Percentiles rank a stretch among this genome's conserved stretches.
These are phyloP conservation scores for Malbranchea zuffiana DNA, from an alignment of 2,329 filamentous ascomycete genomes.

Conservation along the genomic window DNA sequence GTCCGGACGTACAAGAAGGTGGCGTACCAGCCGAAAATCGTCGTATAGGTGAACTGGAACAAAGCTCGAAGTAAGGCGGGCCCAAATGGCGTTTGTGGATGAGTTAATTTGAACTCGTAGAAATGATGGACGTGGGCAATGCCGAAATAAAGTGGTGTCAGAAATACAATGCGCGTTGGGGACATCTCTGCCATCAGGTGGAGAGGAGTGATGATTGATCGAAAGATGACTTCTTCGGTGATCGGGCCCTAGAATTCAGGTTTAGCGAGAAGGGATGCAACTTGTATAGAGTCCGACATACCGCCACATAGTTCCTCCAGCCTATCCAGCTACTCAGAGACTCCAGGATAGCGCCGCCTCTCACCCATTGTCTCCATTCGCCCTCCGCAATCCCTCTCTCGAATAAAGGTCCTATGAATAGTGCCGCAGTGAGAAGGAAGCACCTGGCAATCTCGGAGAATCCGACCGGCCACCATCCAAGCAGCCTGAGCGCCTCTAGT, in stretches of 20 bases:
- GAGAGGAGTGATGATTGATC: constrained; percentile 72
- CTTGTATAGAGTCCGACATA: constrained; percentile 37
- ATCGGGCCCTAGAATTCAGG: constrained; percentile 54
- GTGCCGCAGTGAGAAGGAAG: constrained; percentile 52
- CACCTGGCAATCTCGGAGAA: constrained; percentile 52
- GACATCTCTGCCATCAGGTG: constrained; percentile 60
- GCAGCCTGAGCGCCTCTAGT: constrained; percentile 51
- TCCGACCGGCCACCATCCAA: constrained; percentile 73
- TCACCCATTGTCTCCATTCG: constrained; percentile 55
- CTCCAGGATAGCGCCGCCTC: constrained; percentile 45
- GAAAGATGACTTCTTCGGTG: constrained; percentile 90
- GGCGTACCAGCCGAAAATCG: constrained; percentile 84
- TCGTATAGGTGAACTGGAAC: constrained; percentile 82
- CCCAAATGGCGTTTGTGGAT: constrained; percentile 56
- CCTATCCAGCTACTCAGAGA: constrained; percentile 63
- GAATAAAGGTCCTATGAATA: constrained; percentile 79
- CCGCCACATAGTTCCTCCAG: constrained; percentile 79
- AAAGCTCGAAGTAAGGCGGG: constrained; percentile 59
- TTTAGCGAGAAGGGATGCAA: constrained; percentile 12
- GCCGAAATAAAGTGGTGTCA: constrained; percentile 81
- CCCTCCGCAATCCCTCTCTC: constrained; percentile 65
- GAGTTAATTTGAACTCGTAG: constrained; percentile 79
- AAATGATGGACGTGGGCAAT: constrained; percentile 92
- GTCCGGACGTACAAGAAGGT: constrained; percentile 82
- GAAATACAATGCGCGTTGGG: constrained; percentile 54